A percentile compares a stretch with the other conserved stretches of the same genome.
phyloP scores from a whole-genome alignment of 768 basidiomycete species.

The Phylloporus arenicola region DNA sequence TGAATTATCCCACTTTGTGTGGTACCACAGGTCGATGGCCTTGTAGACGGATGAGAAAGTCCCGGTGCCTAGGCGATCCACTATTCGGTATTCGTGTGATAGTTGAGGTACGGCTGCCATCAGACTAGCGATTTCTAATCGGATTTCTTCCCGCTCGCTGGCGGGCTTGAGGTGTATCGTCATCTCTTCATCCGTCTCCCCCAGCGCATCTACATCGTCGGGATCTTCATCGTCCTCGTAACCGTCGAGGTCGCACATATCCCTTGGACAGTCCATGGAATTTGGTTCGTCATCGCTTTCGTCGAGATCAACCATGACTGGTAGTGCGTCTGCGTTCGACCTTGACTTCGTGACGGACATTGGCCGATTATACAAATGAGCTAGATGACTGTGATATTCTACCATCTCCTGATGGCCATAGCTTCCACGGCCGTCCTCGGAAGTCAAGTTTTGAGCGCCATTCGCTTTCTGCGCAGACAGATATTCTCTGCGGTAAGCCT shows the following conservation, averaged over 20 bases:
- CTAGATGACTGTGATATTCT: constrained; percentile 48
- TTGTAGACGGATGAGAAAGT: constrained; percentile 99
- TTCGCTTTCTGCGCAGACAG: constrained; percentile 32
- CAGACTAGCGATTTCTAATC: constrained; percentile 71
- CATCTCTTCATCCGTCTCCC: constrained; percentile 56
- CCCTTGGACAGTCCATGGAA: constrained; percentile 35
- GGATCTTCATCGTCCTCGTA: constrained; percentile 34
- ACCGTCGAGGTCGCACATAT: constrained; percentile 32
- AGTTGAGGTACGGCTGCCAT: constrained; percentile 63
- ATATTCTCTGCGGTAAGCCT: constrained; percentile 38
- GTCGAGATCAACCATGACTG: constrained; percentile 41
- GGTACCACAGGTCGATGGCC: constrained; percentile 74
- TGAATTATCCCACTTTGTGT: constrained; percentile 70
- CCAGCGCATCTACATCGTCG: constrained; percentile 28
- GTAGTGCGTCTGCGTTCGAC: constrained; percentile 21
- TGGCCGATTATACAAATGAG: constrained; percentile 35
- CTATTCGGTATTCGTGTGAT: constrained; percentile 60
- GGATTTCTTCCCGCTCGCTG: constrained; percentile 71
- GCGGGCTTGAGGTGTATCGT: constrained; percentile 51
- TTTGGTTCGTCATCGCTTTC: constrained; percentile 38
- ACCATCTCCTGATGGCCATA: constrained; percentile 36
- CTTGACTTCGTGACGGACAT: constrained; percentile 18
- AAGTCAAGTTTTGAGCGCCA: constrained; percentile 33
- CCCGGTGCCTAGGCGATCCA: constrained; percentile 93
- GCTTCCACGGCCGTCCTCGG: constrained; percentile 49